Conservation (phyloP, 352 stramenopile species). For the Pythium guiyangense region DNA sequence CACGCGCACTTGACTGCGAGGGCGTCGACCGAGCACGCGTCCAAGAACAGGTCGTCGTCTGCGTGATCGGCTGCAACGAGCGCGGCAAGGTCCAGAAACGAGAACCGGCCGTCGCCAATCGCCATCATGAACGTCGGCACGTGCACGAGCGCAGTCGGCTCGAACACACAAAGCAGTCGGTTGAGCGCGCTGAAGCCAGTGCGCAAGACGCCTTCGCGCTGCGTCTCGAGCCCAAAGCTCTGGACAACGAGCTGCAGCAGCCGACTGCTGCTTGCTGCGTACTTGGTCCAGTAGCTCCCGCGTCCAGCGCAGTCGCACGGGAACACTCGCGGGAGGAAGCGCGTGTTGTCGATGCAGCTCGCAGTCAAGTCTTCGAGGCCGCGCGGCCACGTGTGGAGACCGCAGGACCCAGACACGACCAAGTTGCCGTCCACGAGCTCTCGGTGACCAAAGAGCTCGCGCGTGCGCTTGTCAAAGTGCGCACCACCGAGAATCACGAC, state of each 20-base stretch:
- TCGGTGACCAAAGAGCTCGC: slow-evolving; percentile 45
- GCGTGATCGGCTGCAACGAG: slow-evolving; percentile 1
- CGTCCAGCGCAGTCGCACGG: slow-evolving; percentile 53
- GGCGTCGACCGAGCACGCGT: slow-evolving; percentile 14
- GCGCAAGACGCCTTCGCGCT: slow-evolving; percentile 51
- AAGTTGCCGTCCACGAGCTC: slow-evolving; percentile 48
- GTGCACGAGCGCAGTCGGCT: slow-evolving; percentile 13
- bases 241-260: slow-evolving; percentile 59
- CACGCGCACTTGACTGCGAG: slow-evolving; percentile 15
- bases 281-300: slow-evolving; percentile 57
- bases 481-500: slow-evolving; percentile 61
- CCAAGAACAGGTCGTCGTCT: slow-evolving; percentile 1
- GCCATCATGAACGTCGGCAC: slow-evolving; percentile 3
- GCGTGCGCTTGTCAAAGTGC: slow-evolving; percentile 39
- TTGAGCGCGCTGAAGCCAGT: slow-evolving; percentile 70
- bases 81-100: slow-evolving; percentile 5
- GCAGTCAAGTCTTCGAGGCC: slow-evolving; percentile 38
- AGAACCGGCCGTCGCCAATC: slow-evolving; percentile 22
- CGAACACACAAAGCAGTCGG: slow-evolving; percentile 38
- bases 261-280: slow-evolving; percentile 46
- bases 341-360: slow-evolving; percentile 49
- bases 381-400: slow-evolving; percentile 56
- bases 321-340: slow-evolving; percentile 38
- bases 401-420: slow-evolving; percentile 58
- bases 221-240: slow-evolving; percentile 43